These are phyloP conservation scores for Fusarium decemcellulare DNA, from an alignment of 2,329 filamentous ascomycete species.

Conservation along the genomic window DNA sequence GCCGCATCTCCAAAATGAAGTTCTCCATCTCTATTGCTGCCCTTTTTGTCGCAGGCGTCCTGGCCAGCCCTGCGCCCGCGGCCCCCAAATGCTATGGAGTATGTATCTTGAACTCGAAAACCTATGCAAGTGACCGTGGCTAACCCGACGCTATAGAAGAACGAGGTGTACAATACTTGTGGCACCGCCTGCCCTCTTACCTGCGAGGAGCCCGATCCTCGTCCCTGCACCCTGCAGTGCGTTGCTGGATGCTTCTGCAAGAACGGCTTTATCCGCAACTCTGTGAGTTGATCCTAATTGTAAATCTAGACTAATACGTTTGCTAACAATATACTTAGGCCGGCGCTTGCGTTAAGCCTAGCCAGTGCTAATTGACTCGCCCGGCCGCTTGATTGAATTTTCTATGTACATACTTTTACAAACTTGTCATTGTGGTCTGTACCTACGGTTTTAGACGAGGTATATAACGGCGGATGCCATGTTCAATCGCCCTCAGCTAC, in stretches of 20 bases:
- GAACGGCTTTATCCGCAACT: background rate
- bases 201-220: background rate
- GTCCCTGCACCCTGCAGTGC: background rate
- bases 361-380: background rate
- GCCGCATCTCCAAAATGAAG: constrained; percentile 5
- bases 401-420: no score
- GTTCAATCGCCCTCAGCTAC: no score
- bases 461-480: no score
- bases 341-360: background rate
- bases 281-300: background rate
- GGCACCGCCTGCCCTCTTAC: constrained; percentile 10
- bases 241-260: constrained; percentile 15
- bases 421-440: no score
- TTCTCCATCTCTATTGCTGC: constrained; percentile 8
- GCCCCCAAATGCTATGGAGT: background rate
- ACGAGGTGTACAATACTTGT: background rate
- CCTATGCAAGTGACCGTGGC: background rate
- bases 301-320: background rate
- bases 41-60: constrained; percentile 4
- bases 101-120: background rate
- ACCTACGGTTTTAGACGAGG: no score
- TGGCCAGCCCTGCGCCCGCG: constrained; percentile 7
- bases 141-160: background rate
- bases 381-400: no score
- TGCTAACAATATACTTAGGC: background rate